These are phyloP conservation scores for Lasiosphaeria ovina DNA, from an alignment of 495 filamentous ascomycete species.

Conservation along the genomic window DNA sequence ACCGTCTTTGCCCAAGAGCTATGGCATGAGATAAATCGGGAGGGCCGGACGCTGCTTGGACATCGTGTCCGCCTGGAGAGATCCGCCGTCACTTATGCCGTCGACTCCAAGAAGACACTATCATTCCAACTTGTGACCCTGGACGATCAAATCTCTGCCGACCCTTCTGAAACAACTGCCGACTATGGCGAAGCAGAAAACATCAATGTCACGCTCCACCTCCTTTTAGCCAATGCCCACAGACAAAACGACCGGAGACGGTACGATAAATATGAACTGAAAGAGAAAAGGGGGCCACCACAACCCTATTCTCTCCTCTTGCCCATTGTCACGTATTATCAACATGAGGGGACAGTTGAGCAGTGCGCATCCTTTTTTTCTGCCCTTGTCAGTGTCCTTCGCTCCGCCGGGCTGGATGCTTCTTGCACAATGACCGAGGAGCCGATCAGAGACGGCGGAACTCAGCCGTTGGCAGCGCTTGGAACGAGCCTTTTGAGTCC, in stretches of 20 bases:
- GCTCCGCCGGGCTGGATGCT: constrained; percentile 24
- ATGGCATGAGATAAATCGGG: constrained; percentile 85
- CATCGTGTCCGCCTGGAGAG: constrained; percentile 62
- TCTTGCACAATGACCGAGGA: constrained; percentile 27
- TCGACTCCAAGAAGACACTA: constrained; percentile 33
- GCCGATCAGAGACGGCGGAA: constrained; percentile 13
- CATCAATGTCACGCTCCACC: constrained; percentile 56
- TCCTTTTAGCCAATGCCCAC: constrained; percentile 69
- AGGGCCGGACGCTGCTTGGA: constrained; percentile 66
- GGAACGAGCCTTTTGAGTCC: constrained; percentile 23
- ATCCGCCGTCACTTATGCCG: constrained; percentile 57
- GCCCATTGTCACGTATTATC: constrained; percentile 61
- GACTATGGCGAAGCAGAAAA: constrained; percentile 53
- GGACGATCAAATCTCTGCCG: constrained; percentile 30
- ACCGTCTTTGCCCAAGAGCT: constrained; percentile 89
- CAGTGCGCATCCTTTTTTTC: constrained; percentile 18
- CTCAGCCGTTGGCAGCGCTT: constrained; percentile 19
- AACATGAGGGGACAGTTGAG: constrained; percentile 51
- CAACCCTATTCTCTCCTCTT: constrained; percentile 62
- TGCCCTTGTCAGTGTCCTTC: constrained; percentile 19
- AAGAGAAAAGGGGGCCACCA: constrained; percentile 38
- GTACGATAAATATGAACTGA: constrained; percentile 8
- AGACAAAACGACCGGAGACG: constrained; percentile 56
- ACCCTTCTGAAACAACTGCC: constrained; percentile 18
- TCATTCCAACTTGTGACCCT: constrained; percentile 59